phyloP scores from a whole-genome alignment of 2,329 filamentous ascomycete species.

The Aureobasidium sp. region DNA sequence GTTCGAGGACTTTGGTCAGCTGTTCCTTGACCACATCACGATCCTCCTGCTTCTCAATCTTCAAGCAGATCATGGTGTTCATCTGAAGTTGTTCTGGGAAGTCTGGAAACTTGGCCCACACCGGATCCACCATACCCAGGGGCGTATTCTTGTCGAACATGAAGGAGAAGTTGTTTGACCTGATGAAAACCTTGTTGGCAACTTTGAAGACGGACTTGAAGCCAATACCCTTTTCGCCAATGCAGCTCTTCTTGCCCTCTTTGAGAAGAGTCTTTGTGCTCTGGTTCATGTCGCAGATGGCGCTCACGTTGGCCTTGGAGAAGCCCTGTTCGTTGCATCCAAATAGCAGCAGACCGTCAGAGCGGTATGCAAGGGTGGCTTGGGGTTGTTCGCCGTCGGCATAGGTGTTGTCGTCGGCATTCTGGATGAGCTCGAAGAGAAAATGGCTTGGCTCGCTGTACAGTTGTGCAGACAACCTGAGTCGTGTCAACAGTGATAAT shows the following conservation, averaged over 20 bases:
- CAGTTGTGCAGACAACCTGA: slow-evolving; percentile 21
- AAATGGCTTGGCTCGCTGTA: slow-evolving; percentile 38
- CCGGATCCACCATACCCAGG: slow-evolving; percentile 33
- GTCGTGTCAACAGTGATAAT: background rate
- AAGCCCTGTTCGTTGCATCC: slow-evolving; percentile 47
- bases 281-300: slow-evolving; percentile 41
- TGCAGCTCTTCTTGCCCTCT: slow-evolving; percentile 33
- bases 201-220: slow-evolving; percentile 48
- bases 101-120: slow-evolving; percentile 24
- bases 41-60: slow-evolving; percentile 20
- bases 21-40: background rate
- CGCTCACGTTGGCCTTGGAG: slow-evolving; percentile 34
- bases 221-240: slow-evolving; percentile 47
- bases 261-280: slow-evolving; percentile 39
- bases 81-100: slow-evolving; percentile 20
- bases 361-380: slow-evolving; percentile 26
- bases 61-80: slow-evolving; percentile 20
- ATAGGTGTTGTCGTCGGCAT: slow-evolving; percentile 48
- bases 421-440: slow-evolving; percentile 49
- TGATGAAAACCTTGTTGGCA: slow-evolving; percentile 39
- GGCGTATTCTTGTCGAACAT: slow-evolving; percentile 31
- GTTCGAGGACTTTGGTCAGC: slow-evolving; percentile 21
- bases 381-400: slow-evolving; percentile 15
- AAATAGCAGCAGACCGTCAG: slow-evolving; percentile 28
- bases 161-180: slow-evolving; percentile 41